Evolutionary conservation across 129 eudicot species (phyloP), one percentile per base, ranked within the genome.

Genomic region (Artemisia tridentata): DNA sequence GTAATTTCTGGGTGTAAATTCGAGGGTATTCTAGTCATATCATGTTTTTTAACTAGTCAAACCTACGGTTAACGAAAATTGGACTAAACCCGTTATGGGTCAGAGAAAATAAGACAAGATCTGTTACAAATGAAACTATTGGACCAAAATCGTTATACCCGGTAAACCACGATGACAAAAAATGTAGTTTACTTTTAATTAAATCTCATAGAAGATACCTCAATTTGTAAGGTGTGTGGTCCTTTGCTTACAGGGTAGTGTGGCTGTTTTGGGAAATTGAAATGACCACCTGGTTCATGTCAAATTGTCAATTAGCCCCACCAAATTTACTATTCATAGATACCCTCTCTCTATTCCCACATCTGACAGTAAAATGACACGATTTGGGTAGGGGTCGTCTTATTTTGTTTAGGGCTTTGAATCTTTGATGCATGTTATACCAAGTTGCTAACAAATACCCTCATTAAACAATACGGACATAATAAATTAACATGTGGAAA

Each of bases 181-280:
- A n/a, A n/a, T n/a, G n/a, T n/a, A n/a, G n/a, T n/a, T n/a, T n/a
- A n/a, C n/a, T n/a, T n/a, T n/a, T n/a, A n/a, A 21, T 69, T 29
- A 69, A 69, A 53, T 69, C 63, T 53, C 73, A 69, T 69, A 29
- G 63, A 31, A 53, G 63, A 53, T 51, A 69, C 38, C 73, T 69
- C 63, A 53, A 69, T 69, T 52, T 69, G 52, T 52, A 69, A 31
- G 52, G 47, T 16, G 34, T 15, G 63, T 69, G 63, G 73, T 69
- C 73, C 73, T 51, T 63, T 53, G 62, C 14, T 34, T 38, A 31
- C 18, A 19, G 49, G 47, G 50, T 34, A 53, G 31, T 52, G 49
- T 68, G 17, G 16, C 52, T 50, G 48, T 68, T 68, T 63, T 68
- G 16, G 45, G 27, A 68, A 53, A 29, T 55, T 68, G 73, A 52